Evolutionary conservation across 2,329 filamentous ascomycete species (phyloP), one percentile per base, ranked within the genome.

Genomic region (Dothistroma pini): DNA sequence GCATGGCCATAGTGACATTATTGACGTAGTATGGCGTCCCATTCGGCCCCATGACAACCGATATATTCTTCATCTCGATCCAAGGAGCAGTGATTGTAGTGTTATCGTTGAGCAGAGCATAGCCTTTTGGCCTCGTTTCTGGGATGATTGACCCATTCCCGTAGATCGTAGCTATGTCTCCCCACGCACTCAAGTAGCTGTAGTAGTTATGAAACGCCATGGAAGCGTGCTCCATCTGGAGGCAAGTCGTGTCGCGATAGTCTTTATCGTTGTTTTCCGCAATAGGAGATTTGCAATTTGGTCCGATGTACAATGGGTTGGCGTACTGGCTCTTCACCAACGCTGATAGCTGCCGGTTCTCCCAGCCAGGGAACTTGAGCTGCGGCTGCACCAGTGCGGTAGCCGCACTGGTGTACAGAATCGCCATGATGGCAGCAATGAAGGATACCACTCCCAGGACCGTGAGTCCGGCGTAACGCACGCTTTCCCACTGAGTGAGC

Each of bases 1-100:
- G 90, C 82, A 93, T 88, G 0, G 89, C 89, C 66, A 93, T 80
- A 0, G 88, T 89, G 29, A 91, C 84, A 64, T 93, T 92, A 71
- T 92, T 90, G 68, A 93, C 78, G 41, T 89, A 62, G 10, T 47
- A 47, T 19, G 19, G 53, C n/a, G 41, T 51, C 6, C 48, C 29
- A 19, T 25, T 8, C 4, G 25, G n/a, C 3, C 32, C 29, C 12
- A 47, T 79, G 19, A 86, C 81, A 58, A 90, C 79, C 14, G 85
- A 82, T 0, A 62, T 54, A 57, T 89, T 78, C 35, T 80, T 75
- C 9, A 80, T 75, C 59, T 89, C 81, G 41, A 92, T 85, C 90
- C 90, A 95, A 1, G 84, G 80, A 0, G 85, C 87, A 1, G 76
- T 80, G 58, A 93, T 79, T 0, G 89, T 91, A 0, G 87, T 91